Conservation (phyloP, 1,139 yeast genomes). For the Pneumocystis murina region DNA sequence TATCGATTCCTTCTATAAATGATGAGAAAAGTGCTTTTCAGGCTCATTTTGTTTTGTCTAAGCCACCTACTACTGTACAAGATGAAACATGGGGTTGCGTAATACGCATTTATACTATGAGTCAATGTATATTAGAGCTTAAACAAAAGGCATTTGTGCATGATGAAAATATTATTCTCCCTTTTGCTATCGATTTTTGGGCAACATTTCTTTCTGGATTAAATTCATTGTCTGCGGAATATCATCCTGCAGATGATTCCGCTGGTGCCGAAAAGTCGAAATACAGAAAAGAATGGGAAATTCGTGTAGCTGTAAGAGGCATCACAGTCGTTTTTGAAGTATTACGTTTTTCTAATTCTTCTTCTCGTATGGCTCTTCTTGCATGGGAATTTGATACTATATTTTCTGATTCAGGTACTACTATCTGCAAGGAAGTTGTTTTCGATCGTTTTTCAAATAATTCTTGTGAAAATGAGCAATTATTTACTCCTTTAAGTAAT, state of each 20-base stretch:
- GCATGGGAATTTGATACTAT: background rate
- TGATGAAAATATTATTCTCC: slow-evolving; percentile 3
- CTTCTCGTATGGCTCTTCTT: background rate
- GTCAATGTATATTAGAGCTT: slow-evolving; percentile 7
- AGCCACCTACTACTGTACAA: background rate
- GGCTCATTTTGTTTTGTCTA: slow-evolving; percentile 5
- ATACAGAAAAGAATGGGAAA: background rate
- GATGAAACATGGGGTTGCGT: slow-evolving; percentile 9
- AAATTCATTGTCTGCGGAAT: background rate
- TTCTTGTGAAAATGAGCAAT: background rate
- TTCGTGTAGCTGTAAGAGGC: background rate
- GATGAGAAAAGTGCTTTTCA: slow-evolving; percentile 6
- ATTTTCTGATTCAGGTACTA: background rate
- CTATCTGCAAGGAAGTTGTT: background rate
- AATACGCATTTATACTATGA: slow-evolving; percentile 10
- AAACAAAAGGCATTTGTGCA: slow-evolving; percentile 7
- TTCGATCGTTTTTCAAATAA: background rate
- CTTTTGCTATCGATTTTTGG: slow-evolving; percentile 12
- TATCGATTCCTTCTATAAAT: slow-evolving; percentile 6
- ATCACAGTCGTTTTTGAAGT: background rate
- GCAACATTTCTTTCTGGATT: slow-evolving; percentile 11
- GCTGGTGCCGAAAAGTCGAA: background rate
- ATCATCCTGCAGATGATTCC: background rate
- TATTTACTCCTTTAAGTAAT: background rate
- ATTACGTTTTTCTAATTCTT: background rate